Evolutionary conservation across 495 filamentous ascomycete genomes (phyloP).

Genomic region (Clohesyomyces aquaticus): DNA sequence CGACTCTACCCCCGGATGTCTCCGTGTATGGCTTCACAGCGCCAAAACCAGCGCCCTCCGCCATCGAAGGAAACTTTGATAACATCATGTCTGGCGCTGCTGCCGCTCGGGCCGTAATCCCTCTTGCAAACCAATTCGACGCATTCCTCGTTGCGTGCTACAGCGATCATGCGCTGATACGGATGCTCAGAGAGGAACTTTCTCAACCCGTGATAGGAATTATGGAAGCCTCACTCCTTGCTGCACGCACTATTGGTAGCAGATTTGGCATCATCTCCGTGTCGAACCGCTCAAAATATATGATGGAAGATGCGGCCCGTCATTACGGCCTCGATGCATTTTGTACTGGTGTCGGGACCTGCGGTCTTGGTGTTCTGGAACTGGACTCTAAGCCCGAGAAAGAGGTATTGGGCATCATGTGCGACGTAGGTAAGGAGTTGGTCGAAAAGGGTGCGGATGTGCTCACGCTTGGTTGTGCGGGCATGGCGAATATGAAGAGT

Average conservation of each 20-base stretch:
- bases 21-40: slow-evolving; percentile 53
- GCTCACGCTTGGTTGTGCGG: slow-evolving; percentile 54
- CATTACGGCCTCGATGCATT: slow-evolving; percentile 50
- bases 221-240: slow-evolving; percentile 47
- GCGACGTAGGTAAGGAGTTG: slow-evolving; percentile 47
- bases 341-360: slow-evolving; percentile 50
- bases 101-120: slow-evolving; percentile 47
- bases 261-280: slow-evolving; percentile 45
- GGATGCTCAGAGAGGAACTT: slow-evolving; percentile 55
- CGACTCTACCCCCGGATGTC: slow-evolving; percentile 51
- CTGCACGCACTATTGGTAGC: slow-evolving; percentile 16
- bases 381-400: slow-evolving; percentile 48
- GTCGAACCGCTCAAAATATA: slow-evolving; percentile 46
- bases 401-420: slow-evolving; percentile 49
- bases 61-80: slow-evolving; percentile 54
- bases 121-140: slow-evolving; percentile 51
- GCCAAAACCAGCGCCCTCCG: slow-evolving; percentile 52
- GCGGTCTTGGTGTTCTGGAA: slow-evolving; percentile 50
- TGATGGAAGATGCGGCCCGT: slow-evolving; percentile 50
- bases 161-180: slow-evolving; percentile 55
- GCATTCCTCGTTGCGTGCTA: slow-evolving; percentile 57
- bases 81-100: slow-evolving; percentile 52
- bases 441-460: slow-evolving; percentile 54
- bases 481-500: slow-evolving; percentile 54
- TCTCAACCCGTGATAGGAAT: slow-evolving; percentile 53